Percentiles rank a stretch among this genome's conserved stretches.
Conservation (phyloP, 345 rosid species). For the Barbarea vulgaris region DNA sequence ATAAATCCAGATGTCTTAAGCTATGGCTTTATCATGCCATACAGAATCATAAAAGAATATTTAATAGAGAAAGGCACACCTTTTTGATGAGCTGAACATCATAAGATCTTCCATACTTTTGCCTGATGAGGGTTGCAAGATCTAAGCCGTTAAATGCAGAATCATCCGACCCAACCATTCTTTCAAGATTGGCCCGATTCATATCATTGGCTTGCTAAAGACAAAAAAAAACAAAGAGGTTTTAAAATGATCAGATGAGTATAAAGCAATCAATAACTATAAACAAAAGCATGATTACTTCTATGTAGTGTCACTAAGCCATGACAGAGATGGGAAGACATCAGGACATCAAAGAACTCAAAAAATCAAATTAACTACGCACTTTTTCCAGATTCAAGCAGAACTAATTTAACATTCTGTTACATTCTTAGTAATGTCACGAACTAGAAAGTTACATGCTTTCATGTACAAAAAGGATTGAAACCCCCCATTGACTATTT, state of each 20-base stretch:
- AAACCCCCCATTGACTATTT: background rate
- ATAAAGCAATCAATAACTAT: background rate
- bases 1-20: background rate
- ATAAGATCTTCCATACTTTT: slow-evolving; percentile 92
- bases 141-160: slow-evolving; percentile 86
- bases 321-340: background rate
- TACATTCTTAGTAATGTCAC: background rate
- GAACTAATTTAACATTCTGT: background rate
- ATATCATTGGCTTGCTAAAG: slow-evolving; percentile 59
- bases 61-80: slow-evolving; percentile 47
- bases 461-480: background rate
- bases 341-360: background rate
- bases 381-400: slow-evolving; percentile 4
- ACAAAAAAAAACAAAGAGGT: background rate
- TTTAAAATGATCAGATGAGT: background rate
- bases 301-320: slow-evolving; percentile 5
- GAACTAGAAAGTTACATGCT: slow-evolving; percentile 1
- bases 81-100: slow-evolving; percentile 93
- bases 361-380: background rate
- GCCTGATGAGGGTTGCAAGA: slow-evolving; percentile 91
- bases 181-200: slow-evolving; percentile 79
- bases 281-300: background rate
- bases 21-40: slow-evolving; percentile 15
- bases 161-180: slow-evolving; percentile 87
- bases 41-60: slow-evolving; percentile 17